A percentile compares a stretch with the other conserved stretches of the same genome.
Evolutionary conservation across 192 early-diverging fungal species (phyloP).

Genomic region (Paraglomus brasilianum): DNA sequence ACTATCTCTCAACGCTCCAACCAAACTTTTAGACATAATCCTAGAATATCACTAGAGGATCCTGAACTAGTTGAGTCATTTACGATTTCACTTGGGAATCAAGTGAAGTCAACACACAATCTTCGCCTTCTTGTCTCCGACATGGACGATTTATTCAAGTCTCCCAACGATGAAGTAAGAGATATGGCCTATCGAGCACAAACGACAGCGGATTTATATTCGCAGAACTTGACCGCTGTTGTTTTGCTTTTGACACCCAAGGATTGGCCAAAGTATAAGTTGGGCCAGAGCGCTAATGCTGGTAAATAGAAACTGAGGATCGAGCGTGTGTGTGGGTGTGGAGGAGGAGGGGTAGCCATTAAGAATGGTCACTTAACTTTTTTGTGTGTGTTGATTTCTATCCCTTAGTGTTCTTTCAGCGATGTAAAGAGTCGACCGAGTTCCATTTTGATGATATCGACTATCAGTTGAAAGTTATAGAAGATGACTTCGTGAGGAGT

Average conservation of each 20-base stretch:
- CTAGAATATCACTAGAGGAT: not conserved
- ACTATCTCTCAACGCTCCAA: no score
- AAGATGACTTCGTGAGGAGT: conserved; percentile 46
- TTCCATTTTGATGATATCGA: conserved; percentile 74
- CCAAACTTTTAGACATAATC: no score
- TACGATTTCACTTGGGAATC: conserved; percentile 70
- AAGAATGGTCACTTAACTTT: not conserved
- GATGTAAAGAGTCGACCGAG: conserved; percentile 67
- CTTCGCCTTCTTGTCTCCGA: conserved; percentile 57
- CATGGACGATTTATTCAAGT: conserved; percentile 47
- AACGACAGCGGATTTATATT: conserved; percentile 64
- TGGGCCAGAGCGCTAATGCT: conserved; percentile 50
- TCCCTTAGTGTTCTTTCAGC: conserved; percentile 56
- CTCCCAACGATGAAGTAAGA: conserved; percentile 39
- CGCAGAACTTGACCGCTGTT: conserved; percentile 56
- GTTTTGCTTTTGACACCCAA: conserved; percentile 49
- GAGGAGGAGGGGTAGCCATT: not conserved
- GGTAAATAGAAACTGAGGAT: conserved; percentile 35
- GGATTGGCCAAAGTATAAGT: conserved; percentile 57
- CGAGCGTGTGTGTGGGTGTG: not conserved
- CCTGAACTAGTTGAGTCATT: conserved; percentile 66
- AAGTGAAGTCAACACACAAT: conserved; percentile 74
- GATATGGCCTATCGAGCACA: conserved; percentile 68
- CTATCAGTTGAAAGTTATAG: conserved; percentile 57
- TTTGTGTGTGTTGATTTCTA: not conserved